Conservation (phyloP, 768 basidiomycete genomes). For the Flagelloscypha sp. region DNA sequence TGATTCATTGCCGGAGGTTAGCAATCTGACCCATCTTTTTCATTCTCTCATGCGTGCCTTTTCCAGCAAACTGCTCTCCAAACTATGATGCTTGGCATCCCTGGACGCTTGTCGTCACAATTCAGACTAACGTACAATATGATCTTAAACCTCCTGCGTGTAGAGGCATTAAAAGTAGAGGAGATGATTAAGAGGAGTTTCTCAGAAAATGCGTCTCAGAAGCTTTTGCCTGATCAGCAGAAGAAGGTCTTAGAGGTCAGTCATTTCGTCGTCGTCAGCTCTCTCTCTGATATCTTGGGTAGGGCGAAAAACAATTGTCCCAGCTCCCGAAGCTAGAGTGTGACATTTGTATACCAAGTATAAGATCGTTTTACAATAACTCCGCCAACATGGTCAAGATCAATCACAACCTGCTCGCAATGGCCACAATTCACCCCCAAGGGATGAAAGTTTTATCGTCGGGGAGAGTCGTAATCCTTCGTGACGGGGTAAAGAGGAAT, state of each 20-base stretch:
- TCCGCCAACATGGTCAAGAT: slow-evolving; percentile 50
- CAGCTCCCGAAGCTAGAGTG: slow-evolving; percentile 61
- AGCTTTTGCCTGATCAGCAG: slow-evolving; percentile 88
- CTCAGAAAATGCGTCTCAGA: slow-evolving; percentile 94
- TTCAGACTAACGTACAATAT: slow-evolving; percentile 99
- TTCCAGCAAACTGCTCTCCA: slow-evolving; percentile 62
- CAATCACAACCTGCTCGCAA: slow-evolving; percentile 55
- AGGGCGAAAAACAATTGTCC: slow-evolving; percentile 69
- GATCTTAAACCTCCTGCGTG: slow-evolving; percentile 93
- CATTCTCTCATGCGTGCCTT: slow-evolving; percentile 2
- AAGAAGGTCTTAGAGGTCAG: slow-evolving; percentile 75
- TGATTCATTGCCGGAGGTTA: slow-evolving; percentile 81
- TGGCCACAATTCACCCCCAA: slow-evolving; percentile 51
- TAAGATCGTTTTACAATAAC: slow-evolving; percentile 69
- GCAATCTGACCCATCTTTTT: slow-evolving; percentile 2
- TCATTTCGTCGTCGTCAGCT: slow-evolving; percentile 4
- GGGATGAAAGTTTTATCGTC: slow-evolving; percentile 58
- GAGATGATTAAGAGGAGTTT: slow-evolving; percentile 99
- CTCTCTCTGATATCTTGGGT: slow-evolving; percentile 7
- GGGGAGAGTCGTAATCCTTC: slow-evolving; percentile 79
- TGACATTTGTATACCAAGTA: slow-evolving; percentile 59
- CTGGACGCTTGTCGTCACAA: slow-evolving; percentile 88
- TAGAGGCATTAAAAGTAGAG: slow-evolving; percentile 92
- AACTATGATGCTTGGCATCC: slow-evolving; percentile 91
- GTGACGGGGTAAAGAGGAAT: slow-evolving; percentile 59